Conservation (phyloP, 2,329 filamentous ascomycete species). For the Calonectria pteridis region DNA sequence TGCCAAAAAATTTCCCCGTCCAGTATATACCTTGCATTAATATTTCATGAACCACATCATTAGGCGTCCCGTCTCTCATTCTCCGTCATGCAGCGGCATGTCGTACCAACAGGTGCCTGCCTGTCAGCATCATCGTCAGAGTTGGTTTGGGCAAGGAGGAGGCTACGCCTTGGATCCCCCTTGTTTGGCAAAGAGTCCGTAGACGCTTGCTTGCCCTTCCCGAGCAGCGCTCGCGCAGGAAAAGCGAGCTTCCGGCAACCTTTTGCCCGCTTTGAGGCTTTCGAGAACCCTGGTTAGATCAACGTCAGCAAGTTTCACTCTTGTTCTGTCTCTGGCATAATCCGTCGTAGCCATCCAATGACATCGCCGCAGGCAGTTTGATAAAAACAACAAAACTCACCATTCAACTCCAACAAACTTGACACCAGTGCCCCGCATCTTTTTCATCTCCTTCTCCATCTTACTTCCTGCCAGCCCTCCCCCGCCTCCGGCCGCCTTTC, state of each 20-base stretch:
- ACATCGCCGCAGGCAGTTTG: not conserved
- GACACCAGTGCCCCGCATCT: slow-evolving; percentile 75
- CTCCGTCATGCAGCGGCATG: slow-evolving; percentile 3
- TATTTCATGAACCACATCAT: not conserved
- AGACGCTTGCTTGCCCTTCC: slow-evolving; percentile 74
- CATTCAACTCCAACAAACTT: slow-evolving; percentile 88
- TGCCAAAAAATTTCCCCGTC: not conserved
- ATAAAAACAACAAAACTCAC: slow-evolving; percentile 53
- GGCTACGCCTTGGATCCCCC: slow-evolving; percentile 12
- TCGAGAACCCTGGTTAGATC: slow-evolving; percentile 76
- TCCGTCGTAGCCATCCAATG: not conserved
- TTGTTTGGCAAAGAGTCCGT: slow-evolving; percentile 57
- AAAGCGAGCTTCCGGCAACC: slow-evolving; percentile 82
- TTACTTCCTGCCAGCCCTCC: slow-evolving; percentile 84
- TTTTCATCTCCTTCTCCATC: slow-evolving; percentile 82
- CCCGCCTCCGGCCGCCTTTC: slow-evolving; percentile 63
- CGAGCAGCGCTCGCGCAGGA: slow-evolving; percentile 71
- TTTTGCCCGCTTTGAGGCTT: slow-evolving; percentile 80
- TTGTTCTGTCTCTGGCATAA: not conserved
- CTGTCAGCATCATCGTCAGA: not conserved
- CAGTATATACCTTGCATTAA: slow-evolving; percentile 10
- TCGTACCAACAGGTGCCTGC: not conserved
- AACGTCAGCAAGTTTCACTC: slow-evolving; percentile 3
- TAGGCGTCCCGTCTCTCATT: not conserved
- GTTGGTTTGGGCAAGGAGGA: not conserved